Percentiles rank a stretch among this genome's conserved stretches.
phyloP scores from a whole-genome alignment of 78 protist species.

The Monosiga brevicollis region DNA sequence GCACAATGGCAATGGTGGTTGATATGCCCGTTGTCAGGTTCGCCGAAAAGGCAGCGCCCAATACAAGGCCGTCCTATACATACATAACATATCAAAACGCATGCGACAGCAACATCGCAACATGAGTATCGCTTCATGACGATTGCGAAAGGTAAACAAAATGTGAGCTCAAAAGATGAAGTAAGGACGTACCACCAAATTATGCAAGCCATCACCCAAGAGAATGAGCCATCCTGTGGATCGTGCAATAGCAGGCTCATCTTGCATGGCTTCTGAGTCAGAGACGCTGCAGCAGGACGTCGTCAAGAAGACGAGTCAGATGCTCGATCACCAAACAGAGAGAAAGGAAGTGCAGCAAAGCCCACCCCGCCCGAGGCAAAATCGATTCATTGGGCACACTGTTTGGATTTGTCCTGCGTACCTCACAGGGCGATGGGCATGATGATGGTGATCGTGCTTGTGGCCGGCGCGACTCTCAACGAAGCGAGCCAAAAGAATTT shows the following conservation, averaged over 20 bases:
- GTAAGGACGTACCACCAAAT: neutral
- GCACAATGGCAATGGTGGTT: neutral
- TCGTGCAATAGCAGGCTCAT: neutral
- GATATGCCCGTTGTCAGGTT: neutral
- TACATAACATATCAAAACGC: no score
- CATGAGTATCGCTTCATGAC: neutral
- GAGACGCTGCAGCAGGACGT: neutral
- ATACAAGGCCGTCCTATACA: neutral
- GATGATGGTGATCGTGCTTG: neutral
- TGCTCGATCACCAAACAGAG: neutral
- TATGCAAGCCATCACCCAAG: neutral
- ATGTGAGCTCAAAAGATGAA: no score
- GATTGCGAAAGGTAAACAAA: neutral
- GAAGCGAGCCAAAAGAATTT: neutral
- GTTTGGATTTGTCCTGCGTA: neutral
- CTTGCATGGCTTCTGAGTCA: neutral
- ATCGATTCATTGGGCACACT: neutral
- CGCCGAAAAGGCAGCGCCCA: neutral
- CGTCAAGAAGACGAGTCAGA: neutral
- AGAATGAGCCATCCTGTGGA: neutral
- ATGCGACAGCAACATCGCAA: neutral
- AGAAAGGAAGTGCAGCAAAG: neutral
- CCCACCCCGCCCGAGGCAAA: neutral
- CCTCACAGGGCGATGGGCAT: neutral
- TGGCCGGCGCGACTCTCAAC: neutral